Conservation (phyloP, 148 eudicot species). For the Amaranthus cruentus region DNA sequence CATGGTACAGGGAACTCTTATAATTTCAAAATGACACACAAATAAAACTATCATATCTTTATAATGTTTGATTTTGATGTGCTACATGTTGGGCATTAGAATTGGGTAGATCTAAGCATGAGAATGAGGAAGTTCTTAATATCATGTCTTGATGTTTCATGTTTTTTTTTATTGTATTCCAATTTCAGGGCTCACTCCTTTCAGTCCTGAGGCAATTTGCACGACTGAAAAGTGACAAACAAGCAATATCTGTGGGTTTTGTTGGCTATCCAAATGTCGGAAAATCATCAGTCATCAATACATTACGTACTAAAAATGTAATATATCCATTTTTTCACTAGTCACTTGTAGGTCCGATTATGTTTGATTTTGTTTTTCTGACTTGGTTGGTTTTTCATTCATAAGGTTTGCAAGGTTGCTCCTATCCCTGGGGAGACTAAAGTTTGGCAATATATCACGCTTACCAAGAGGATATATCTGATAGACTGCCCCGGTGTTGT, state of each 20-base stretch:
- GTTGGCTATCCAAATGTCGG: slow-evolving; percentile 97
- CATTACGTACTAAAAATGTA: slow-evolving; percentile 87
- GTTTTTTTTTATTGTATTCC: not conserved
- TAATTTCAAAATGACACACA: not conserved
- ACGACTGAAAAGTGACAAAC: slow-evolving; percentile 79
- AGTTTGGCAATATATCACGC: slow-evolving; percentile 93
- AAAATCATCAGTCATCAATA: slow-evolving; percentile 89
- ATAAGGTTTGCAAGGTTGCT: slow-evolving; percentile 85
- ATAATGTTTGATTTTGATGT: not conserved
- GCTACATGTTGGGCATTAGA: not conserved
- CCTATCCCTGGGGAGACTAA: slow-evolving; percentile 99
- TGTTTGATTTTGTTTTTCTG: not conserved
- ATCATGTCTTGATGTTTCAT: not conserved
- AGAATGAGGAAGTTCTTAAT: not conserved
- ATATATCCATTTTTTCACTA: not conserved
- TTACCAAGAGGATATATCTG: slow-evolving; percentile 78
- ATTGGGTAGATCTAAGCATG: not conserved
- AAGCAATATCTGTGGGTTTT: slow-evolving; percentile 91
- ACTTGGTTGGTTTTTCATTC: slow-evolving; percentile 2
- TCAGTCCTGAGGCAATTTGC: slow-evolving; percentile 85
- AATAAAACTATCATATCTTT: not conserved
- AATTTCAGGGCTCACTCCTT: slow-evolving; percentile 72
- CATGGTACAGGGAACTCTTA: not conserved
- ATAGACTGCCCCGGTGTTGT: slow-evolving; percentile 97
- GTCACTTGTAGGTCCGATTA: not conserved